Evolutionary conservation across 2,329 filamentous ascomycete species (phyloP), one percentile per base, ranked within the genome.

Genomic region (Ascosphaera pollenicola): DNA sequence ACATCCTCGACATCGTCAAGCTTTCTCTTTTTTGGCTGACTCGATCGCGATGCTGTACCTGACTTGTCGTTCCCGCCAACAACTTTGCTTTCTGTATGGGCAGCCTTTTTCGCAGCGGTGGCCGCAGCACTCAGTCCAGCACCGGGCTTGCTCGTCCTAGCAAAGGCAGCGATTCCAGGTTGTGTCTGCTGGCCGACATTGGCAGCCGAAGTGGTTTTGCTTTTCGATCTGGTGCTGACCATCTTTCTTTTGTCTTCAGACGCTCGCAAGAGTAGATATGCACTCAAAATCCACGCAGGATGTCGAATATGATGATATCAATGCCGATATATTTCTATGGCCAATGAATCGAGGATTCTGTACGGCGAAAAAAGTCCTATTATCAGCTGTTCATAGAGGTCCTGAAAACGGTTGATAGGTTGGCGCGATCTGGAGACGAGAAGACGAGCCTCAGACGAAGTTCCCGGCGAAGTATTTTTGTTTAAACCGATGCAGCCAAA

Each of bases 151-250:
- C 17, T 19, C 4, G 35, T 24, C 17, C 35, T 36, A 13, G 35
- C 35, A n/a, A 36, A 36, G n/a, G 35, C 35, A 6, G 35, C 19
- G 4, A 36, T 36, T 13, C 35, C 35, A 19, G 35, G 17, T 15
- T 36, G 35, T 24, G 15, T 24, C 8, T 8, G 7, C 15, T 36
- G 35, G 8, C 5, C 10, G 35, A 24, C 35, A 16, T 11, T 19
- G 17, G 7, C 17, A 6, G 17, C n/a, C 8, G 35, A 10, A 36
- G 13, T 5, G 8, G 17, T 15, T 18, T 15, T 18, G 8, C 7
- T 36, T 19, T 36, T 36, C n/a, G 35, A 36, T 36, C 35, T 18
- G 4, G 35, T 36, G 35, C 35, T 36, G 35, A 36, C 35, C 35
- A 36, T 36, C 35, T 19, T 36, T 32, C 10, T 32, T 32, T n/a